A percentile compares a stretch with the other conserved stretches of the same genome.
Evolutionary conservation across 768 basidiomycete genomes (phyloP).

Genomic region (Boletus tylopilopsis): DNA sequence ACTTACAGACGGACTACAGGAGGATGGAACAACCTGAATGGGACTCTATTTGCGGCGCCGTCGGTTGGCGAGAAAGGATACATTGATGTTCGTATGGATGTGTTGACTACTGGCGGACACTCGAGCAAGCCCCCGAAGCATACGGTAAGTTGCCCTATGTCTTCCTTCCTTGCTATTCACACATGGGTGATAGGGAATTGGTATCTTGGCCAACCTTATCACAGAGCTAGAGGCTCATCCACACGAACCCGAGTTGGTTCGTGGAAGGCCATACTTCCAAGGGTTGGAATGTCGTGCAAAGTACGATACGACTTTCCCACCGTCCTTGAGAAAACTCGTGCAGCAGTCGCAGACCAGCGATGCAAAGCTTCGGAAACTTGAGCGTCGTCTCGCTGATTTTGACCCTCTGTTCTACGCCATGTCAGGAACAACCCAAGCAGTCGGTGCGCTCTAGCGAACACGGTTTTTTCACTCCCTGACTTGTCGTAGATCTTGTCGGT

Average conservation of each 20-base stretch:
- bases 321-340: constrained; percentile 16
- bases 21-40: constrained; percentile 26
- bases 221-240: constrained; percentile 47
- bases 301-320: constrained; percentile 35
- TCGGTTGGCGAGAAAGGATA: constrained; percentile 42
- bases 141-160: constrained; percentile 34
- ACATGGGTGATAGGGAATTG: constrained; percentile 35
- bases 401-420: constrained; percentile 16
- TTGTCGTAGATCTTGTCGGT: constrained; percentile 37
- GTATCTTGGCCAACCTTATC: constrained; percentile 47
- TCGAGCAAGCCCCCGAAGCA: constrained; percentile 51
- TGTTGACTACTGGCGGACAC: constrained; percentile 49
- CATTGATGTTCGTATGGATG: constrained; percentile 39
- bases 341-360: constrained; percentile 21
- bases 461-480: constrained; percentile 17
- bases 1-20: constrained; percentile 19
- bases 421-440: constrained; percentile 27
- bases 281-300: constrained; percentile 41
- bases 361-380: constrained; percentile 16
- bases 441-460: constrained; percentile 15
- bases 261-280: constrained; percentile 26
- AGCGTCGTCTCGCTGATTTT: constrained; percentile 17
- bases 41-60: constrained; percentile 30
- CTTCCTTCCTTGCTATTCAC: neutral
- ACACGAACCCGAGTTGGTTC: constrained; percentile 29